Evolutionary conservation across 495 filamentous ascomycete species (phyloP), one percentile per base, ranked within the genome.

Genomic region (Aspergillus coremiiformis): DNA sequence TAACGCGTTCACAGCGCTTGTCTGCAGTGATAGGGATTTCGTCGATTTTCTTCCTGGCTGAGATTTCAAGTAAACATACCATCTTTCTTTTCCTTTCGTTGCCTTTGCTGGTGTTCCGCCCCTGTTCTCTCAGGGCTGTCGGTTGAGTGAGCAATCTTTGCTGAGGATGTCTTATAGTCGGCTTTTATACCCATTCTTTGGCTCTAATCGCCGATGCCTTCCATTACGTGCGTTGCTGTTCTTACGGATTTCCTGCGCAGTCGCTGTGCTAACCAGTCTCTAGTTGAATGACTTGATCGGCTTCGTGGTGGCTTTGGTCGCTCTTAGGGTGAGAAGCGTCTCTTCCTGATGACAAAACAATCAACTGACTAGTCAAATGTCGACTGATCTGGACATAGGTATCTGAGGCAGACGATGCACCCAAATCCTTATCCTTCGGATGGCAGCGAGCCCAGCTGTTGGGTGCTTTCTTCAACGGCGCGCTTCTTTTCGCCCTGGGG

Each of bases 201-300:
- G 90, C 90, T 3, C 67, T 96, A 49, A 84, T 90, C 56, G 90
- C 90, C 15, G 90, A 96, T 74, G 86, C 90, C 41, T 95, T 95
- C 63, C 90, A 96, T 63, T 95, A 95, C 84, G 85, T 89, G 69
- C 54, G 78, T 52, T 26, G 47, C 33, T 23, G 1, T 39, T 10
- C 2, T n/a, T 39, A 21, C 19, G 22, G 24, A 10, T 14, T 30
- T 21, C 14, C 12, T 32, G 20, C 10, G 47, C 23, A 12, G 14
- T 45, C 14, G 19, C 37, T 2, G 2, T 11, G 37, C 10, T 60
- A 22, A 48, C 24, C 48, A n/a, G 10, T 45, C 10, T 24, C 47
- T 24, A 51, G 87, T 70, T 95, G 41, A 96, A 93, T 69, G 90
- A 96, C 74, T 82, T 96, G 47, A 81, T 95, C 39, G 91, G 90